A percentile compares a stretch with the other conserved stretches of the same genome.
These are phyloP conservation scores for Yamadazyma kitorensis DNA, from an alignment of 805 yeast species.

Conservation along the genomic window DNA sequence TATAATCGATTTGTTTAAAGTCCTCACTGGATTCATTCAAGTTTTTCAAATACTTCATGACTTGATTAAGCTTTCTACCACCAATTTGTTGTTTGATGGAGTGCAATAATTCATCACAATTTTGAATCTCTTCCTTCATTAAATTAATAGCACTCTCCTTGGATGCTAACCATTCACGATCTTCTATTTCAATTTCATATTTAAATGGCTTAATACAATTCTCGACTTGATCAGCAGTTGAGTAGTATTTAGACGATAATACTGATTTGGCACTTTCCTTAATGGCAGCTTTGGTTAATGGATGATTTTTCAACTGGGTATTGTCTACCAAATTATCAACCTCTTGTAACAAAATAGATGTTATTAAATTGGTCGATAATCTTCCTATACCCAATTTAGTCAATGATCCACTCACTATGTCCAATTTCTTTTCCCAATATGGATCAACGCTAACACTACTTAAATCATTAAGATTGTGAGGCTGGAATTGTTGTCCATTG, in stretches of 20 bases:
- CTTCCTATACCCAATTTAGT: conserved; percentile 96
- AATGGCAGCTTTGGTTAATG: conserved; percentile 78
- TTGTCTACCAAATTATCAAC: conserved; percentile 68
- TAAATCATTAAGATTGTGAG: conserved; percentile 55
- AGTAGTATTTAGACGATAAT: conserved; percentile 70
- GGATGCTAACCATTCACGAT: conserved; percentile 85
- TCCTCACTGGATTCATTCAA: conserved; percentile 31
- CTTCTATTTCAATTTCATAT: conserved; percentile 95
- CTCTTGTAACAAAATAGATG: conserved; percentile 76
- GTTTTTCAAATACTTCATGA: conserved; percentile 66
- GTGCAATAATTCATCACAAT: conserved; percentile 66
- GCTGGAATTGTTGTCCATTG: conserved; percentile 23
- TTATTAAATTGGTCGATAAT: conserved; percentile 75
- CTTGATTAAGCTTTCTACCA: conserved; percentile 77
- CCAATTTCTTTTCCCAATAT: conserved; percentile 87
- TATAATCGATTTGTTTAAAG: conserved; percentile 31
- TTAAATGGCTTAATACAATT: conserved; percentile 97
- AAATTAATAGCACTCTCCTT: conserved; percentile 73
- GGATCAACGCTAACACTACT: conserved; percentile 56
- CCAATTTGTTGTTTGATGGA: conserved; percentile 71
- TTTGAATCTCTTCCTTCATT: conserved; percentile 79
- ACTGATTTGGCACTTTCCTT: conserved; percentile 83
- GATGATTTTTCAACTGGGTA: conserved; percentile 80
- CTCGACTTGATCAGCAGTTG: conserved; percentile 98
- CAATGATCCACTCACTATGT: conserved; percentile 74